A percentile compares a stretch with the other conserved stretches of the same genome.
Evolutionary conservation across 495 filamentous ascomycete genomes (phyloP).

Genomic region (Endocarpon pusillum): DNA sequence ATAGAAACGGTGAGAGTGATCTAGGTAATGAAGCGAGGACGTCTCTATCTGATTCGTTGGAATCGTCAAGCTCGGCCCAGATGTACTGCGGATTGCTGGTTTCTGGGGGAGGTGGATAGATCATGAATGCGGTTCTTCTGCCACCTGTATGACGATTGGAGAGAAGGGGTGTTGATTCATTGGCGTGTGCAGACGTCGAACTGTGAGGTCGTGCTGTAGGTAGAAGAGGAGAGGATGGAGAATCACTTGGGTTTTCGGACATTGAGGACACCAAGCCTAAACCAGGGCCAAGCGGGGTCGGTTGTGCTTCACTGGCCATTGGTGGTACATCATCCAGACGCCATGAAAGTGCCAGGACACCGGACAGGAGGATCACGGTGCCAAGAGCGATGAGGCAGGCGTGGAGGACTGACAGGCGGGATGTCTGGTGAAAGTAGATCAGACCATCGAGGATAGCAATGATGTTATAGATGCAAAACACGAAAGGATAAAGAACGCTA

Average conservation of each 20-base stretch:
- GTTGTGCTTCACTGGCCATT: conserved; percentile 35
- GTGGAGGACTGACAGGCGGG: conserved; percentile 54
- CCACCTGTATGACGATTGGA: no score
- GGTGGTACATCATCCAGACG: conserved; percentile 57
- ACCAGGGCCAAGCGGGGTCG: conserved; percentile 48
- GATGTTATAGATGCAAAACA: conserved; percentile 99
- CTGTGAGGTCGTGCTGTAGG: conserved; percentile 15
- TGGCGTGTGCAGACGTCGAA: conserved; percentile 1
- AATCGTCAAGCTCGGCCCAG: no score
- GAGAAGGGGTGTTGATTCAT: conserved; percentile 3
- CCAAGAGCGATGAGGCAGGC: conserved; percentile 77
- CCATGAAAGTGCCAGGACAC: conserved; percentile 89
- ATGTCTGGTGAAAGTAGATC: conserved; percentile 87
- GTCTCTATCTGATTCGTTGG: no score
- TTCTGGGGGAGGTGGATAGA: no score
- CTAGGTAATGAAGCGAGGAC: no score
- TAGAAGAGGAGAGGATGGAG: background rate
- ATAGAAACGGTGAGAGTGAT: no score
- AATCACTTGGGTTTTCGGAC: conserved; percentile 34
- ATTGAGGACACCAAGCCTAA: conserved; percentile 48
- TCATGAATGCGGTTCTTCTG: no score
- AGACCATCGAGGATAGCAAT: conserved; percentile 94
- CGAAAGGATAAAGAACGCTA: conserved; percentile 89
- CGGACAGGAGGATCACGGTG: conserved; percentile 66
- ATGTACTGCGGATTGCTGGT: no score